Conservation (phyloP, 768 basidiomycete species). For the Boletus rex-veris region DNA sequence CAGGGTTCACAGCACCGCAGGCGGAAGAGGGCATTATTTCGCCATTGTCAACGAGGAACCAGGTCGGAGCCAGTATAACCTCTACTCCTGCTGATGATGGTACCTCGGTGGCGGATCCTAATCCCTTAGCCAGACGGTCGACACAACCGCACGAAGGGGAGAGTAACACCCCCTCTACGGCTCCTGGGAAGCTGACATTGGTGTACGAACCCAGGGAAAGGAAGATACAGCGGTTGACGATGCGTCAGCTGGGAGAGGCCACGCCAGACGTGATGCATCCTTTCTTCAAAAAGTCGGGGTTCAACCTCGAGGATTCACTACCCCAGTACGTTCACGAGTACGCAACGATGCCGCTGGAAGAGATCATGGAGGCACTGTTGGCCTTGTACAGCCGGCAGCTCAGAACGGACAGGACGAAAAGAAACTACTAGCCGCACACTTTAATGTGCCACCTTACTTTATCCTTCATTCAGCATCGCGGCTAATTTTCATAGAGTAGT, state of each 20-base stretch:
- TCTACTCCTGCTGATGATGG: conserved; percentile 9
- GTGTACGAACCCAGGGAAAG: conserved; percentile 56
- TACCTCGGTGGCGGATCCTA: not conserved
- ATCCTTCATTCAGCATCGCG: not conserved
- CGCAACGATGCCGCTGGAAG: conserved; percentile 76
- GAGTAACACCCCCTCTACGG: not conserved
- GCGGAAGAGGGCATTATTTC: conserved; percentile 3
- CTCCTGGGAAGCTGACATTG: conserved; percentile 27
- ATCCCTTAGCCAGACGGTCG: conserved; percentile 8
- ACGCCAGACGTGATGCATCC: conserved; percentile 86
- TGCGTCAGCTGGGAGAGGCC: conserved; percentile 86
- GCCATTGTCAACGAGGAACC: conserved; percentile 5
- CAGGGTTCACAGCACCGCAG: conserved; percentile 5
- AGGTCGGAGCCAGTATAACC: not conserved
- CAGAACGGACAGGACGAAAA: conserved; percentile 27
- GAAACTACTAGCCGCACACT: conserved; percentile 7
- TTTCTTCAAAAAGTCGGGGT: conserved; percentile 80
- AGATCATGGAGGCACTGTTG: conserved; percentile 77
- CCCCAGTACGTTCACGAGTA: conserved; percentile 88
- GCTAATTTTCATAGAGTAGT: not conserved
- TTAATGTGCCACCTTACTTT: not conserved
- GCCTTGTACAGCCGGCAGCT: conserved; percentile 77
- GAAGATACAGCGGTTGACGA: conserved; percentile 73
- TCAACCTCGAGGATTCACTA: conserved; percentile 79
- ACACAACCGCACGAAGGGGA: conserved; percentile 19